Evolutionary conservation across 441 rosid genomes (phyloP).

Genomic region (Bocquillonia castaneifolia): DNA sequence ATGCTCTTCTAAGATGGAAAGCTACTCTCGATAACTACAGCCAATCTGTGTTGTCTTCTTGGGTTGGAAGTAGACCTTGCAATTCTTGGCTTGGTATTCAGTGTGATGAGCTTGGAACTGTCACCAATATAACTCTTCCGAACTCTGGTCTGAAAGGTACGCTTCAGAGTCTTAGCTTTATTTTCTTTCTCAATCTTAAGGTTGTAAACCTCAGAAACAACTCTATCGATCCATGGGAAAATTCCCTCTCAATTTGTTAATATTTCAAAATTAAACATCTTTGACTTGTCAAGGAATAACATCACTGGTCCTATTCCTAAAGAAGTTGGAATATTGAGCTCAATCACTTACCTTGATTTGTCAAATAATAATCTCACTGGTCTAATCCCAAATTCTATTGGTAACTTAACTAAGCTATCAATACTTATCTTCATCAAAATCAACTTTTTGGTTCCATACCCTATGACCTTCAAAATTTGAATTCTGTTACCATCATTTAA

Average conservation of each 20-base stretch:
- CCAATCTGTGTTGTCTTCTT: conserved; percentile 11
- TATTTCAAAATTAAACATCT: not conserved
- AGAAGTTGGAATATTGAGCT: not conserved
- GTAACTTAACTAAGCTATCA: conserved; percentile 8
- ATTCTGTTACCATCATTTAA: too few species aligned
- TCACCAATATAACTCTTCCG: not conserved
- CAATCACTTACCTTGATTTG: not conserved
- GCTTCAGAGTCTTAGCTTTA: conserved; percentile 17
- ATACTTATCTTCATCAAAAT: not conserved
- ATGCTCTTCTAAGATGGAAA: conserved; percentile 12
- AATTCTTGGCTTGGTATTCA: conserved; percentile 10
- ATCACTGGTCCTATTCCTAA: not conserved
- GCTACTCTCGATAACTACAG: conserved; percentile 6
- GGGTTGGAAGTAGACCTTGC: not conserved
- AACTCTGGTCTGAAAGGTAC: conserved; percentile 11
- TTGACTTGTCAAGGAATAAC: not conserved
- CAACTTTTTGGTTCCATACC: conserved; percentile 2
- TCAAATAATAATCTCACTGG: not conserved
- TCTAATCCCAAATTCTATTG: conserved; percentile 22
- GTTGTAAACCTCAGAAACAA: not conserved
- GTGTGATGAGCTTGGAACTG: not conserved
- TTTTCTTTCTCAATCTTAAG: conserved; percentile 10
- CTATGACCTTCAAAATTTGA: not conserved
- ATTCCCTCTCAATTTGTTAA: conserved; percentile 11
- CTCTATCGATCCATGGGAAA: not conserved